These are phyloP conservation scores for Trichophyton schoenleinii DNA, from an alignment of 2,329 filamentous ascomycete species.

Conservation along the genomic window DNA sequence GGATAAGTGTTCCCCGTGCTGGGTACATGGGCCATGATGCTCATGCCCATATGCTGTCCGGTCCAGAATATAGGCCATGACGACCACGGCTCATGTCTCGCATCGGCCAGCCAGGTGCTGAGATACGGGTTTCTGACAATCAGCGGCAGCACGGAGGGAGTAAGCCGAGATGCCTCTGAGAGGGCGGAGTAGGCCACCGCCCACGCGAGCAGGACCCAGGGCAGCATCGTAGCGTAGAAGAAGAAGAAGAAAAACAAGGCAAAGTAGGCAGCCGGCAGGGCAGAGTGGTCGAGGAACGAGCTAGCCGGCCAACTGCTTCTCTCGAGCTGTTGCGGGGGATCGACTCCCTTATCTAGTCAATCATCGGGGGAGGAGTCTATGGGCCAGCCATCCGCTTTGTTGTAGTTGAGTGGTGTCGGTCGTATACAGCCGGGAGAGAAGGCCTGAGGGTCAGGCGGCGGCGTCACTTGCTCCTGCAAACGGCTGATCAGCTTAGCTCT, in stretches of 20 bases:
- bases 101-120: slow-evolving; percentile 60
- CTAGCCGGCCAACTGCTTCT: too few relatives aligned
- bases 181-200: slow-evolving; percentile 29
- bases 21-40: slow-evolving; percentile 50
- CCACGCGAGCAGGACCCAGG: slow-evolving; percentile 19
- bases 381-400: not conserved
- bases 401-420: not conserved
- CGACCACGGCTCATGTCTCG: slow-evolving; percentile 63
- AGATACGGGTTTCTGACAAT: slow-evolving; percentile 68
- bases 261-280: not conserved
- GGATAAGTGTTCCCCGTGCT: slow-evolving; percentile 50
- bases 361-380: not conserved
- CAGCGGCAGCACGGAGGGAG: slow-evolving; percentile 56
- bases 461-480: slow-evolving; percentile 3
- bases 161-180: slow-evolving; percentile 40
- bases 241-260: not conserved
- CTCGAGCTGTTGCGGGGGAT: not conserved
- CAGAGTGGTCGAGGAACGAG: not conserved
- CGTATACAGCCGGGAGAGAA: not conserved
- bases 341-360: not conserved
- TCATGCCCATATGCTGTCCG: slow-evolving; percentile 54
- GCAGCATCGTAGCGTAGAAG: not conserved
- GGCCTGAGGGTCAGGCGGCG: not conserved
- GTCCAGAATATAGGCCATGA: slow-evolving; percentile 82
- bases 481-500: slow-evolving; percentile 1